A percentile compares a stretch with the other conserved stretches of the same genome.
These are phyloP conservation scores for Poa annua DNA, from an alignment of 176 grass and related monocot species.

Conservation along the genomic window DNA sequence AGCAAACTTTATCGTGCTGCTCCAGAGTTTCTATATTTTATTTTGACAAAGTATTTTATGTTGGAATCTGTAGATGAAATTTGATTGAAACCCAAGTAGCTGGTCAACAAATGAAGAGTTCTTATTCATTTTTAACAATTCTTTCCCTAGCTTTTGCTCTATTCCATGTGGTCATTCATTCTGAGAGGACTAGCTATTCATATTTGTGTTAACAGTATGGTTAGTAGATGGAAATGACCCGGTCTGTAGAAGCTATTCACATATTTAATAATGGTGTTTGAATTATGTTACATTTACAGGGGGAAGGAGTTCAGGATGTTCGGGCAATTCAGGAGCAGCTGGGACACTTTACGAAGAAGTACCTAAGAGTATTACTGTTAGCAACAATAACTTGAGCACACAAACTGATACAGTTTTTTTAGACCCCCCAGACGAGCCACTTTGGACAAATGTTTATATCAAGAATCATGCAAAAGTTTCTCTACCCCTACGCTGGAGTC, in stretches of 20 bases:
- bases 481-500: constrained; percentile 92
- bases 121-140: not conserved
- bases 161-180: constrained; percentile 20
- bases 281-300: constrained; percentile 49
- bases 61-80: constrained; percentile 17
- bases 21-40: constrained; percentile 12
- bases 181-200: constrained; percentile 14
- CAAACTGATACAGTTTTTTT: constrained; percentile 91
- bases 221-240: constrained; percentile 29
- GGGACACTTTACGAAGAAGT: constrained; percentile 97
- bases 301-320: constrained; percentile 78
- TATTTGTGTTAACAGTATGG: constrained; percentile 23
- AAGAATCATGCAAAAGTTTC: constrained; percentile 89
- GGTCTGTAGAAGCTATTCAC: constrained; percentile 9
- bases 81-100: not conserved
- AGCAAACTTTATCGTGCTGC: constrained; percentile 5
- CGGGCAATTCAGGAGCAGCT: constrained; percentile 86
- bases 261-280: constrained; percentile 35
- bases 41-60: not conserved
- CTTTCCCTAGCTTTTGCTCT: not conserved
- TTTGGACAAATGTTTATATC: constrained; percentile 98
- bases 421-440: constrained; percentile 87
- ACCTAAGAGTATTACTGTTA: constrained; percentile 91
- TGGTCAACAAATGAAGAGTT: not conserved
- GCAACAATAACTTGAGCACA: constrained; percentile 91